Conservation (phyloP, 2,329 filamentous ascomycete genomes). For the Exophiala sideris region DNA sequence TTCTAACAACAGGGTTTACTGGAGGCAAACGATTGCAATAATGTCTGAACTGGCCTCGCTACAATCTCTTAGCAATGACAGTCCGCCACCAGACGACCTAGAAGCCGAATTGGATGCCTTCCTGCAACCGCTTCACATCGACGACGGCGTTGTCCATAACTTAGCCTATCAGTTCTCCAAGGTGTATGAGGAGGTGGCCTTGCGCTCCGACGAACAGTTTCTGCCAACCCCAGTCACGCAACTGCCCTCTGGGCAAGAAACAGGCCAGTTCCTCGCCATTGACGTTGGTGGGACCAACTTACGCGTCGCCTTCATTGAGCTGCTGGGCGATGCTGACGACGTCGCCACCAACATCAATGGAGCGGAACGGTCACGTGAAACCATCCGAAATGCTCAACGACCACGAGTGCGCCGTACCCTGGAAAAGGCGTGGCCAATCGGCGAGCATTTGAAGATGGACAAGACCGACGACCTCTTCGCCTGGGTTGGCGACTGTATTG, state of each 20-base stretch:
- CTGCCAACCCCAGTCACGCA: slow-evolving; percentile 47
- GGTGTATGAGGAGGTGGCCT: slow-evolving; percentile 43
- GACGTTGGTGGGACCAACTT: slow-evolving; percentile 58
- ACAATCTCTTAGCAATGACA: slow-evolving; percentile 25
- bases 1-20: not conserved
- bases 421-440: slow-evolving; percentile 72
- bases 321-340: slow-evolving; percentile 44
- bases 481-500: slow-evolving; percentile 79
- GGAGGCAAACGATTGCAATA: not conserved
- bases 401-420: slow-evolving; percentile 58
- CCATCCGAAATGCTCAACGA: slow-evolving; percentile 44
- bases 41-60: slow-evolving; percentile 28
- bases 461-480: slow-evolving; percentile 71
- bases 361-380: slow-evolving; percentile 39
- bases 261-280: slow-evolving; percentile 54
- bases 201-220: slow-evolving; percentile 46
- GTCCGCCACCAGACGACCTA: slow-evolving; percentile 28
- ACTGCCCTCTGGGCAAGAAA: slow-evolving; percentile 50
- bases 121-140: slow-evolving; percentile 39
- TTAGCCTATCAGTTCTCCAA: slow-evolving; percentile 45
- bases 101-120: slow-evolving; percentile 40
- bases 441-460: slow-evolving; percentile 68
- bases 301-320: slow-evolving; percentile 55
- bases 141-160: slow-evolving; percentile 43
- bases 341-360: slow-evolving; percentile 24